Evolutionary conservation across 768 basidiomycete species (phyloP), one percentile per base, ranked within the genome.

Genomic region (Sistotremastrum niveocremeum): DNA sequence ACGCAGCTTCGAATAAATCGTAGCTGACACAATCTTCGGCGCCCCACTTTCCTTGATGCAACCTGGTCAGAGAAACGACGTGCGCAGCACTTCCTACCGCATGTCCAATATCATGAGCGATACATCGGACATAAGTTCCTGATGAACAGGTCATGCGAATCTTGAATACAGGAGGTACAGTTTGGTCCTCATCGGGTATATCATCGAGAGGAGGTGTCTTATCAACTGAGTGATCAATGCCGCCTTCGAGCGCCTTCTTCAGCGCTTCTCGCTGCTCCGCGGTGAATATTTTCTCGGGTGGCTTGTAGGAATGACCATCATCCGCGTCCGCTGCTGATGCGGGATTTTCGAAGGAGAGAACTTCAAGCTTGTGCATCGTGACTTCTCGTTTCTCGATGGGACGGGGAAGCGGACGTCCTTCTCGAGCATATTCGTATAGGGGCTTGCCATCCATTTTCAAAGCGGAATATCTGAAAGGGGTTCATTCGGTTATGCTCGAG

Each of bases 391-490:
- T 62, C 55, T 91, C 88, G 49, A 99, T 93, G n/a, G 94, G 85
- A 6, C 91, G 79, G 33, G 95, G 95, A 10, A 99, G 74, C 0
- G 93, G 88, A 38, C 82, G 85, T 6, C 85, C 85, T 57, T 82
- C 72, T 2, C 95, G 79, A 12, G 95, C 95, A 58, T 98, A 99
- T 55, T 98, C 93, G 60, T 98, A 89, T 34, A 98, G 62, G 0
- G 89, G 89, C 61, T 76, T 87, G 1, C 95, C 95, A 53, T 98
- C 91, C 93, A 98, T 98, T 63, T 98, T 98, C 34, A 98, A 70
- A 2, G 95, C 95, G 7, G 95, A 98, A 64, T 93, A 99, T 58
- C 94, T 97, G 58, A 31, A 42, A 37, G 3, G 12, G 6, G 37
- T 3, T 7, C 47, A 11, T 45, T 46, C 39, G 48, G 45, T 31